These are phyloP conservation scores for Fusarium concolor DNA, from an alignment of 2,329 filamentous ascomycete genomes.

Conservation along the genomic window DNA sequence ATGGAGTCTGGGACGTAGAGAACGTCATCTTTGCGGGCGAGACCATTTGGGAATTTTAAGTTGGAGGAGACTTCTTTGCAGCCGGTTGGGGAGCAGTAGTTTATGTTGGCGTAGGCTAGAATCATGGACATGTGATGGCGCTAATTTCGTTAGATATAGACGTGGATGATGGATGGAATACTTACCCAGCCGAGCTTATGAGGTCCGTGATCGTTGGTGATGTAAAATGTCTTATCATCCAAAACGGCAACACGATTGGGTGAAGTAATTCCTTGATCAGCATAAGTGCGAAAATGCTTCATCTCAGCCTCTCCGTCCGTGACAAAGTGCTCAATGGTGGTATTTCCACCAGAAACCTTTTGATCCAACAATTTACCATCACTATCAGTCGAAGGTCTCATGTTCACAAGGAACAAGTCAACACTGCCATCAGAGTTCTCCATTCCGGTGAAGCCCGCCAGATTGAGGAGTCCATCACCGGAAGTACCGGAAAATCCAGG, in stretches of 20 bases:
- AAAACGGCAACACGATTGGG: slow-evolving; percentile 40
- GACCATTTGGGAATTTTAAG: slow-evolving; percentile 50
- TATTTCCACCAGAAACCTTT: slow-evolving; percentile 23
- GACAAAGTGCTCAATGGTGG: slow-evolving; percentile 35
- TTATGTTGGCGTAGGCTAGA: slow-evolving; percentile 45
- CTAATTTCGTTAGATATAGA: background rate
- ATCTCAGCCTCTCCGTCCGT: slow-evolving; percentile 20
- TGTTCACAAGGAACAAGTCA: slow-evolving; percentile 35
- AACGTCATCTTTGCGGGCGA: slow-evolving; percentile 42
- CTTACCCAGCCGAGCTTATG: slow-evolving; percentile 33
- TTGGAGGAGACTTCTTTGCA: slow-evolving; percentile 40
- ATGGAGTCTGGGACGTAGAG: slow-evolving; percentile 50
- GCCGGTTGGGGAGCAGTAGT: slow-evolving; percentile 40
- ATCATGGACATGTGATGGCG: slow-evolving; percentile 36
- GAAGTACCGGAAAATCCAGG: slow-evolving; percentile 46
- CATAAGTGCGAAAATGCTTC: slow-evolving; percentile 35
- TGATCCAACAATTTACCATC: slow-evolving; percentile 24
- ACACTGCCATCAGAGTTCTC: slow-evolving; percentile 38
- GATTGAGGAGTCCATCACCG: slow-evolving; percentile 48
- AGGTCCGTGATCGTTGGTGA: slow-evolving; percentile 39
- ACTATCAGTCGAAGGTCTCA: slow-evolving; percentile 25
- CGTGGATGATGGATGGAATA: fast-evolving
- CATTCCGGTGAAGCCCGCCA: slow-evolving; percentile 48
- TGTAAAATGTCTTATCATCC: slow-evolving; percentile 18
- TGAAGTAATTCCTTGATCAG: slow-evolving; percentile 23